These are phyloP conservation scores for Umbilicaria muhlenbergii DNA, from an alignment of 495 filamentous ascomycete genomes.

Conservation along the genomic window DNA sequence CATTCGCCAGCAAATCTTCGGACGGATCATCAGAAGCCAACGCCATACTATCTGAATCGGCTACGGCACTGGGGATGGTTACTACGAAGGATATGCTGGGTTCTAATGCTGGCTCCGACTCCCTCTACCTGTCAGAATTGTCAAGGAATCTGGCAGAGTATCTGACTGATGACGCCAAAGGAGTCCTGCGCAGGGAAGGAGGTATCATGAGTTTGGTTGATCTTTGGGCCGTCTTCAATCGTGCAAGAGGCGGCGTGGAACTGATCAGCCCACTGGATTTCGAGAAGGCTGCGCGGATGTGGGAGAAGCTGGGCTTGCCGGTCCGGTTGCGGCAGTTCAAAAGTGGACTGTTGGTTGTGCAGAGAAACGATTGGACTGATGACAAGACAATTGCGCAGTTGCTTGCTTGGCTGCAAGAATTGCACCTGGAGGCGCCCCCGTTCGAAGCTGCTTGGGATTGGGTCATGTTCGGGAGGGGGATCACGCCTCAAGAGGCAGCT, in stretches of 20 bases:
- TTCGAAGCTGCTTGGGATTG: slow-evolving; percentile 63
- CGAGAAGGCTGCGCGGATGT: slow-evolving; percentile 71
- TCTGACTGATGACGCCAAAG: slow-evolving; percentile 73
- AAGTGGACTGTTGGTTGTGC: slow-evolving; percentile 83
- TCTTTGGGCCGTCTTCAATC: slow-evolving; percentile 93
- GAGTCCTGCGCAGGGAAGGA: slow-evolving; percentile 67
- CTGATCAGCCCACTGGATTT: slow-evolving; percentile 86
- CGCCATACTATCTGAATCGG: slow-evolving; percentile 66
- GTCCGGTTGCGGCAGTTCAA: slow-evolving; percentile 78
- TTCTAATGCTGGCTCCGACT: slow-evolving; percentile 35
- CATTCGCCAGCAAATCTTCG: slow-evolving; percentile 52
- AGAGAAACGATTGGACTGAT: slow-evolving; percentile 75
- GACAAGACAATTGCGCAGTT: slow-evolving; percentile 73
- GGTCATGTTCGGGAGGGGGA: slow-evolving; percentile 58
- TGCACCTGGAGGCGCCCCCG: slow-evolving; percentile 44
- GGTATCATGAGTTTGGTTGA: slow-evolving; percentile 93
- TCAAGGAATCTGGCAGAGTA: slow-evolving; percentile 87
- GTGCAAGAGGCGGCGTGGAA: slow-evolving; percentile 87
- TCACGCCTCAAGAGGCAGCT: slow-evolving; percentile 80
- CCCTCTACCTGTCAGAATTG: slow-evolving; percentile 57
- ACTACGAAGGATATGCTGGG: slow-evolving; percentile 85
- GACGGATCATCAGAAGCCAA: slow-evolving; percentile 46
- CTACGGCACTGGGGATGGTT: slow-evolving; percentile 69
- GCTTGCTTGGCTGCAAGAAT: slow-evolving; percentile 57
- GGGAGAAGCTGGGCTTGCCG: slow-evolving; percentile 78